phyloP scores from a whole-genome alignment of 2,329 filamentous ascomycete genomes.

The Aspergillus sergii region DNA sequence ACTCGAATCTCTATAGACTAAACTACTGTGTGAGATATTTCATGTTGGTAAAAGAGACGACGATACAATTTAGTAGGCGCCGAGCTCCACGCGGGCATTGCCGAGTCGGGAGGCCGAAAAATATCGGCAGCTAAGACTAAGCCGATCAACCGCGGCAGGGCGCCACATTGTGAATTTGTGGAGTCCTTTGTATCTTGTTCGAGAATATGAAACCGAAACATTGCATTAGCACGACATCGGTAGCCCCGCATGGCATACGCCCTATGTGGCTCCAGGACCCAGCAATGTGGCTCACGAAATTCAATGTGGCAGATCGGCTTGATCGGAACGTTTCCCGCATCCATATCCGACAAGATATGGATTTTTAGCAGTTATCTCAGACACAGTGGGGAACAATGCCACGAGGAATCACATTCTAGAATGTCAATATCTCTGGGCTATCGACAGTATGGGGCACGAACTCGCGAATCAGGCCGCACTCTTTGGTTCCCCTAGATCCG shows the following conservation, averaged over 20 bases:
- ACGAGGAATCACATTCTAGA: background rate
- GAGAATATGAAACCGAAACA: background rate
- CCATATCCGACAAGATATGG: background rate
- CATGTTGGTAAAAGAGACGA: background rate
- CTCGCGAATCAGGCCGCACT: background rate
- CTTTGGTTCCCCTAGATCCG: background rate
- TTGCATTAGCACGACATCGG: background rate
- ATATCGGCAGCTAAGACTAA: background rate
- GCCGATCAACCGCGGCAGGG: background rate
- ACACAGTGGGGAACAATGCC: background rate
- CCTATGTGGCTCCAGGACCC: background rate
- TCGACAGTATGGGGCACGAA: background rate
- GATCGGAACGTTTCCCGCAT: background rate
- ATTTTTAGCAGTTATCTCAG: background rate
- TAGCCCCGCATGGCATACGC: background rate
- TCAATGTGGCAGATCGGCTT: conserved; percentile 2
- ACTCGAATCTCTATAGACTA: background rate
- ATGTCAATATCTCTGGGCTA: background rate
- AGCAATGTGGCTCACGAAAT: conserved; percentile 3
- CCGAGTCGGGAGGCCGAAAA: background rate
- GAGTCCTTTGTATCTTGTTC: background rate
- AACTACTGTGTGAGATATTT: too few relatives aligned
- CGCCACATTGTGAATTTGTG: background rate
- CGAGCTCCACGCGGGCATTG: background rate
- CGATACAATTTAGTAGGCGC: background rate